These are phyloP conservation scores for Psilocybe cyanescens DNA, from an alignment of 768 basidiomycete species.

Conservation along the genomic window DNA sequence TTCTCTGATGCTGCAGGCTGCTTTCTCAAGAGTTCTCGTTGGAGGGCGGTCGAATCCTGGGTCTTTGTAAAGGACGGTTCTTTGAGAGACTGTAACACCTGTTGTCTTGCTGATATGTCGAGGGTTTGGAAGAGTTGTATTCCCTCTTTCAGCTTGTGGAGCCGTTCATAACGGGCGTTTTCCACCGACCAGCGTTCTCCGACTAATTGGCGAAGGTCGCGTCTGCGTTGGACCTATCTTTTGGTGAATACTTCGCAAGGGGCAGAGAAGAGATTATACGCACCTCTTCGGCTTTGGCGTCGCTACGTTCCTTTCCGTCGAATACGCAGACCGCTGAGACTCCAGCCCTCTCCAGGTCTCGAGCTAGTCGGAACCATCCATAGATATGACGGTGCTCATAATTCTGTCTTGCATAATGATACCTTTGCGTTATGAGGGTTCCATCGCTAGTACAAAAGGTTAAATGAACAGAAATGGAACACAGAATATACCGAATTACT, in stretches of 20 bases:
- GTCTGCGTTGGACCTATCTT: conserved; percentile 57
- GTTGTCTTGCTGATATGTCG: conserved; percentile 15
- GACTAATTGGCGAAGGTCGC: conserved; percentile 49
- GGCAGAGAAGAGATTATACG: conserved; percentile 14
- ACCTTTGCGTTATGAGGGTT: conserved; percentile 82
- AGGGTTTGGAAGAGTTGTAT: conserved; percentile 42
- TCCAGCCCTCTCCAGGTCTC: conserved; percentile 59
- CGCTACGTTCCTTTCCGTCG: conserved; percentile 69
- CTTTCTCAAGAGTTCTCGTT: not conserved
- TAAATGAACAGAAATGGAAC: too few relatives aligned
- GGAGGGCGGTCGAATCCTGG: not conserved
- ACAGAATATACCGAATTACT: conserved; percentile 20
- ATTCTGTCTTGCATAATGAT: conserved; percentile 72
- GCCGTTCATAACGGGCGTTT: conserved; percentile 55
- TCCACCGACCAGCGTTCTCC: conserved; percentile 62
- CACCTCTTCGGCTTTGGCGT: conserved; percentile 77
- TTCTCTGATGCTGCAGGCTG: not conserved
- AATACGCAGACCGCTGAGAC: conserved; percentile 78
- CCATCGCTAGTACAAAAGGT: conserved; percentile 60
- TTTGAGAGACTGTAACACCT: conserved; percentile 15
- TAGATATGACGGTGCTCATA: conserved; percentile 72
- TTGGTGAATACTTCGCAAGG: not conserved
- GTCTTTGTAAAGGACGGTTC: not conserved
- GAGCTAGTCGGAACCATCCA: conserved; percentile 75
- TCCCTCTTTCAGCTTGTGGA: conserved; percentile 45